A percentile compares a stretch with the other conserved stretches of the same genome.
Evolutionary conservation across 495 filamentous ascomycete species (phyloP).

Genomic region (Neurospora sp.): DNA sequence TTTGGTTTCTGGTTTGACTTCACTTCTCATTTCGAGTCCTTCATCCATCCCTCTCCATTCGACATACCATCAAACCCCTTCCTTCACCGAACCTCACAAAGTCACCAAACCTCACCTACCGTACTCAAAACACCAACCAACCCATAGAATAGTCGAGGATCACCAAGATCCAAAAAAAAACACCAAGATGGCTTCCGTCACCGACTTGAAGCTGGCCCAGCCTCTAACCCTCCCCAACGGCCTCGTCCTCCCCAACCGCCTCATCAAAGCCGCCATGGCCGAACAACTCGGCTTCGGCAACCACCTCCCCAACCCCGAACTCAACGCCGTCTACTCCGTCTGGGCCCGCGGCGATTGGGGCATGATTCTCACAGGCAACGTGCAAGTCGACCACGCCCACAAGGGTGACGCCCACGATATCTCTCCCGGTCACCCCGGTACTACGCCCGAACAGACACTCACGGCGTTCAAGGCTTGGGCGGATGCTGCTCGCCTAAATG

Average conservation of each 20-base stretch:
- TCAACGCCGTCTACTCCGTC: conserved; percentile 42
- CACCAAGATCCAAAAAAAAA: not conserved
- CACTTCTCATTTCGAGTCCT: too few relatives aligned
- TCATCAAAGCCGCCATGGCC: conserved; percentile 34
- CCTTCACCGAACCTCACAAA: too few relatives aligned
- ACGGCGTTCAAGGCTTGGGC: conserved; percentile 40
- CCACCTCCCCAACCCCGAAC: conserved; percentile 36
- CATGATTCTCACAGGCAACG: conserved; percentile 34
- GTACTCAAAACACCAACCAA: too few relatives aligned
- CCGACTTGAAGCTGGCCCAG: conserved; percentile 19
- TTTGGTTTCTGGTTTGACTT: too few relatives aligned
- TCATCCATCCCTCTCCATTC: too few relatives aligned
- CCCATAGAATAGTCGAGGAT: too few relatives aligned
- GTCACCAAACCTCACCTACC: too few relatives aligned
- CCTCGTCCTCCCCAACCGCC: conserved; percentile 29
- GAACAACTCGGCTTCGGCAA: conserved; percentile 26
- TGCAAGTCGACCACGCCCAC: conserved; percentile 47
- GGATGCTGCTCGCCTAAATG: conserved; percentile 19
- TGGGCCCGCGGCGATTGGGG: conserved; percentile 48
- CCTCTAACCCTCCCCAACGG: conserved; percentile 32
- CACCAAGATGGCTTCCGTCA: not conserved
- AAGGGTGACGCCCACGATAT: conserved; percentile 35
- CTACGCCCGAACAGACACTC: conserved; percentile 14
- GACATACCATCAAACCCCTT: too few relatives aligned
- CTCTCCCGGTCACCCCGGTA: conserved; percentile 18